phyloP scores from a whole-genome alignment of 805 yeast genomes.

The Kuraishia cidri region DNA sequence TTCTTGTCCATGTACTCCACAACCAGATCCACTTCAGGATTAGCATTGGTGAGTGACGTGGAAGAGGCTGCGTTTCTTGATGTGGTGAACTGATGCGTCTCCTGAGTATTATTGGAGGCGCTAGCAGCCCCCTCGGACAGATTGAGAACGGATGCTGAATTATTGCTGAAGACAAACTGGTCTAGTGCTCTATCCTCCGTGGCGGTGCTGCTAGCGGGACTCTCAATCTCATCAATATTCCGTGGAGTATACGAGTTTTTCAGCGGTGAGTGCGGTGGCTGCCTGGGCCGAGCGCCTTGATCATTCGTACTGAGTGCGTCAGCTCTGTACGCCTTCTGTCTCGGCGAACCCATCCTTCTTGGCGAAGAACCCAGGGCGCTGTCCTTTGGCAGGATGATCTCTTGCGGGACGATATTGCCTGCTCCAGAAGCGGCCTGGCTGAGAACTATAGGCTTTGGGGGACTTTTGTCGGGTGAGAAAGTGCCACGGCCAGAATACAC shows the following conservation, averaged over 20 bases:
- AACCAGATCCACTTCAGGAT: conserved; percentile 5
- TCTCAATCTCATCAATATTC: too few species aligned
- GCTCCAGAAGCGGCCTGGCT: neutral
- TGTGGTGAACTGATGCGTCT: too few species aligned
- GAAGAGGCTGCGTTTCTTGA: too few species aligned
- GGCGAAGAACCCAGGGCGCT: conserved; percentile 19
- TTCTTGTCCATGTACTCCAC: conserved; percentile 6
- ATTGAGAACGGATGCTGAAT: conserved; percentile 5
- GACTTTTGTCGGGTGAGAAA: neutral
- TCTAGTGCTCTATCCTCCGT: too few species aligned
- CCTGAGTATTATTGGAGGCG: too few species aligned
- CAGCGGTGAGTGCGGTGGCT: conserved; percentile 7
- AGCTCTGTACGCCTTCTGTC: too few species aligned
- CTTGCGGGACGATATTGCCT: neutral
- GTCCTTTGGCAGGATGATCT: conserved; percentile 1
- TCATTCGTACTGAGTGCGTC: too few species aligned
- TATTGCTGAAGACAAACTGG: conserved; percentile 15
- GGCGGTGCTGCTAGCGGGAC: too few species aligned
- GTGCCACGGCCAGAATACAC: neutral
- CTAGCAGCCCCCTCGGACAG: too few species aligned
- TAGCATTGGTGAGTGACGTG: too few species aligned
- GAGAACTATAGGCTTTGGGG: neutral
- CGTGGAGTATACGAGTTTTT: conserved; percentile 2
- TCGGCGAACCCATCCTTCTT: conserved; percentile 14
- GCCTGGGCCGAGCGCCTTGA: too few species aligned